Evolutionary conservation across 1,139 yeast species (phyloP), one percentile per base, ranked within the genome.

Genomic region (Hansenula sp.): DNA sequence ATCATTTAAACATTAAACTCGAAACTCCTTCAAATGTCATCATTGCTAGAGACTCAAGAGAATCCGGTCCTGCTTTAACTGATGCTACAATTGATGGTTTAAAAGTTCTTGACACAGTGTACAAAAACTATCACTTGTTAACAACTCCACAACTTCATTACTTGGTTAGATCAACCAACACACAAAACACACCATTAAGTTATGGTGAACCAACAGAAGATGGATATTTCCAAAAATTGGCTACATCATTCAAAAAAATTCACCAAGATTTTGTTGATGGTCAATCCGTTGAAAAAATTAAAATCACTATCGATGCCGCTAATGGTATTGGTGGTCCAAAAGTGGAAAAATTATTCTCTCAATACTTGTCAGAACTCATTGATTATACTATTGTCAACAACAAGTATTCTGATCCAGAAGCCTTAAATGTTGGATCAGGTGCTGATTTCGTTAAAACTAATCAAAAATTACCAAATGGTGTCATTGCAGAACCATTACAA

Each of bases 71-170:
- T 7, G 64, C 71, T 5, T 73, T 92, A 45, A 64, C 80, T 8
- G 56, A 65, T 18, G 75, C 90, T 22, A 71, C 89, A n/a, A 67
- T 76, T 39, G 88, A 80, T 40, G 95, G 95, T 3, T 62, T 87
- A 31, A 62, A 69, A 36, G 67, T 75, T 1, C 63, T 74, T 6
- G 64, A 66, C 22, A 68, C 83, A 8, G 59, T 61, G 1, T 69
- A 62, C 50, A 53, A 62, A 25, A 84, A 88, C 62, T 79, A 71
- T 53, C 90, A 90, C 4, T 65, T 83, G 44, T 68, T 88, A 44
- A 88, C 97, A 26, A 92, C 99, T 3, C 99, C 99, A 4, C 95
- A 92, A 64, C 73, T 94, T 53, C 99, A 92, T 63, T 94, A 87
- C 58, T 63, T 90, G 40, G 90, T 92, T 7, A 76, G 90, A 51